Conservation (phyloP, 257 asterid genomes). For the Osmanthus fragrans region DNA sequence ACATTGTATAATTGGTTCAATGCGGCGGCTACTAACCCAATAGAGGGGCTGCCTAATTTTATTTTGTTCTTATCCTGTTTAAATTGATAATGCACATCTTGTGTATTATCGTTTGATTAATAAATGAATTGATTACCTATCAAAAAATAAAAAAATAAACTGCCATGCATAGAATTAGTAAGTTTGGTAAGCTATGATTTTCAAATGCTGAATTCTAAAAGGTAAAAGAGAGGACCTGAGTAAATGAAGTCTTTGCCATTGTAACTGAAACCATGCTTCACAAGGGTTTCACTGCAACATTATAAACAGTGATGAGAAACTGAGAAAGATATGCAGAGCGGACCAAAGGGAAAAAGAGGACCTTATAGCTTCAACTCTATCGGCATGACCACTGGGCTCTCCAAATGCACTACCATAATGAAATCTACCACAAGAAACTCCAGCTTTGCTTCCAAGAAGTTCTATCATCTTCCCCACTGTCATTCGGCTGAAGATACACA, state of each 20-base stretch:
- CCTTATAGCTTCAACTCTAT: conserved; percentile 89
- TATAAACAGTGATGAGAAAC: conserved; percentile 23
- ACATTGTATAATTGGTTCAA: too few species aligned
- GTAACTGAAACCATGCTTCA: conserved; percentile 91
- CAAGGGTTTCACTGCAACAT: conserved; percentile 83
- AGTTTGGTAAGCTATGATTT: not conserved
- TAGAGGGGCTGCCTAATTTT: too few species aligned
- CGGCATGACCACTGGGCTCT: conserved; percentile 98
- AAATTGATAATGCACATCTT: too few species aligned
- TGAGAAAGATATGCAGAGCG: conserved; percentile 18
- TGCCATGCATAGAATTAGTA: not conserved
- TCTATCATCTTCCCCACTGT: conserved; percentile 98
- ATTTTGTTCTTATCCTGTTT: too few species aligned
- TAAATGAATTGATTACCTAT: too few species aligned
- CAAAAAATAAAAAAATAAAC: too few species aligned
- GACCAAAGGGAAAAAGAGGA: conserved; percentile 30
- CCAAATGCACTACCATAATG: conserved; percentile 99
- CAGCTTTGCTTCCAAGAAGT: conserved; percentile 97
- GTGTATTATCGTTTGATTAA: too few species aligned
- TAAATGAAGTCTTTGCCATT: conserved; percentile 88
- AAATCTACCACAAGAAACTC: conserved; percentile 92
- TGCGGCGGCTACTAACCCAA: too few species aligned
- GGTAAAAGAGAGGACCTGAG: conserved; percentile 53
- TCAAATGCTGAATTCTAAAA: conserved; percentile 13
- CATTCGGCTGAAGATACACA: conserved; percentile 75